These are phyloP conservation scores for Adansonia gregorii DNA, from an alignment of 441 rosid species.

Conservation along the genomic window DNA sequence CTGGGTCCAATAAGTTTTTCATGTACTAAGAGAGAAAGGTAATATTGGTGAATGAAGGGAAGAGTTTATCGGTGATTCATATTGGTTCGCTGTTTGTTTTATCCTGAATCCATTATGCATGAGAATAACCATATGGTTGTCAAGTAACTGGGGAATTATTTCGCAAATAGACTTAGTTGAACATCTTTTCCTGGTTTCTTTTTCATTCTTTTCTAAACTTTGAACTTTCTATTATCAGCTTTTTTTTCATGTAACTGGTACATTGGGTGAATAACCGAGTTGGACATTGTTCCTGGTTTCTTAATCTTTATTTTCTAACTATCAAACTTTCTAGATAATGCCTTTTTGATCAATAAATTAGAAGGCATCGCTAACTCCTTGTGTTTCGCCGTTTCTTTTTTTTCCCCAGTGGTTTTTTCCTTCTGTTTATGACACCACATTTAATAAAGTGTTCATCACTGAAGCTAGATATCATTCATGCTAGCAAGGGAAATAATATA, in stretches of 20 bases:
- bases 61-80: not conserved
- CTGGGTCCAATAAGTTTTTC: constrained; percentile 6
- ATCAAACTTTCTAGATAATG: not conserved
- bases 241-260: not conserved
- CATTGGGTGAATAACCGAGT: not conserved
- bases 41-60: not conserved
- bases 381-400: not conserved
- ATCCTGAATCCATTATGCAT: not conserved
- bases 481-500: not conserved
- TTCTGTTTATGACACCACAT: not conserved
- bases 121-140: not conserved
- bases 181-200: constrained; percentile 17
- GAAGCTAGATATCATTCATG: constrained; percentile 1
- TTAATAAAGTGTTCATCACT: not conserved
- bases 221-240: not conserved
- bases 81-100: constrained; percentile 8
- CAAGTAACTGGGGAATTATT: not conserved
- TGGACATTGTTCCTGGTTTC: constrained; percentile 17
- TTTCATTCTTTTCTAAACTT: not conserved
- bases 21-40: not conserved
- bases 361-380: not conserved
- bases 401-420: not conserved
- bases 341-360: not conserved
- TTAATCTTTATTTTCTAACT: not conserved
- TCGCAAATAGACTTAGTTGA: constrained; percentile 4